Percentiles rank a stretch among this genome's conserved stretches.
Evolutionary conservation across 1,284 basidiomycete genomes (phyloP).

Genomic region (Moniliophthora roreri): DNA sequence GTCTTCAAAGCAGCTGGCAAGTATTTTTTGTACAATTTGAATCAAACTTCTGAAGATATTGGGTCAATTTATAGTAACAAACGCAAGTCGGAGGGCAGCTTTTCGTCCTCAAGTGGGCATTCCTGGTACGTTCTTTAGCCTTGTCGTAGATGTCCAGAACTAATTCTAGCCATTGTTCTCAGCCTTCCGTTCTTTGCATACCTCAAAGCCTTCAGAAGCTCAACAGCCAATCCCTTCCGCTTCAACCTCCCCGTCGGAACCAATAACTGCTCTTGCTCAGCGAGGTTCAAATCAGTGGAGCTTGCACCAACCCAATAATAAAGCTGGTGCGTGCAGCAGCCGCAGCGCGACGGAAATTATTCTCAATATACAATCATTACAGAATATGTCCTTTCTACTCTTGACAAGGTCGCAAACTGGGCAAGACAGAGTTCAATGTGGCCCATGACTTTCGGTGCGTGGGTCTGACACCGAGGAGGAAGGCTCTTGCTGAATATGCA

Average conservation of each 20-base stretch:
- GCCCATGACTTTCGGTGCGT: constrained; percentile 96
- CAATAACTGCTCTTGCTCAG: constrained; percentile 69
- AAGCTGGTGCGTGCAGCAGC: constrained; percentile 65
- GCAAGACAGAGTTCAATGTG: constrained; percentile 97
- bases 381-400: constrained; percentile 96
- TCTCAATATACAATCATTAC: constrained; percentile 16
- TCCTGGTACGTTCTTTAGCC: constrained; percentile 34
- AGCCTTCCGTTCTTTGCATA: constrained; percentile 59
- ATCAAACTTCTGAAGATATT: constrained; percentile 11
- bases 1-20: constrained; percentile 48
- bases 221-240: constrained; percentile 33
- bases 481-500: constrained; percentile 2
- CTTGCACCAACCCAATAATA: constrained; percentile 87
- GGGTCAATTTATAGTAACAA: constrained; percentile 34
- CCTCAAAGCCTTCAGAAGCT: constrained; percentile 34
- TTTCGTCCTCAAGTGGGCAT: constrained; percentile 46
- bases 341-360: not conserved
- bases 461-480: constrained; percentile 7
- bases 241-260: constrained; percentile 46
- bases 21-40: constrained; percentile 11
- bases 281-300: constrained; percentile 81
- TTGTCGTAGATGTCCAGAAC: not conserved
- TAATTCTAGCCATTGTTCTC: constrained; percentile 9
- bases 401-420: constrained; percentile 99
- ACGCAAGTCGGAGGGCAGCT: constrained; percentile 44